Conservation (phyloP, 331 rosid genomes). For the Malus hybrid region DNA sequence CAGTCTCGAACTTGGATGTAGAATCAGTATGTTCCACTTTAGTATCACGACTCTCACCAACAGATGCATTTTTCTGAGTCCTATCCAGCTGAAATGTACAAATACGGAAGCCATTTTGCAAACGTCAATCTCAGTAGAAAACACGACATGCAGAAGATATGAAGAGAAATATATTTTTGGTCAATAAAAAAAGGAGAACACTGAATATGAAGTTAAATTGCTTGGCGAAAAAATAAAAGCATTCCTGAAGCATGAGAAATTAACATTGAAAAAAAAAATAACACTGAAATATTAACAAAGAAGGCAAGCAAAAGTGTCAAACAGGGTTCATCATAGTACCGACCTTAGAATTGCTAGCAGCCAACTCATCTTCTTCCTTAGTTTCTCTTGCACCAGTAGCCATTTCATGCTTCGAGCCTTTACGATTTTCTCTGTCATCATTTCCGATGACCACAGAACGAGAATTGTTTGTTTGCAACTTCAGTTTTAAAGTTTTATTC, state of each 20-base stretch:
- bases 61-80: conserved; percentile 20
- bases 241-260: neutral
- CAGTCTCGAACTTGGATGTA: conserved; percentile 33
- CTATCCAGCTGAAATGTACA: conserved; percentile 30
- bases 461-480: conserved; percentile 46
- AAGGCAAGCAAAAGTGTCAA: neutral
- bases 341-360: conserved; percentile 43
- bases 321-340: neutral
- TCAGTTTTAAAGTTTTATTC: conserved; percentile 52
- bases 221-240: neutral
- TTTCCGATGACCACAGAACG: conserved; percentile 16
- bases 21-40: conserved; percentile 19
- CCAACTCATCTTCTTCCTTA: conserved; percentile 25
- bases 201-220: neutral
- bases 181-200: neutral
- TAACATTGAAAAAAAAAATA: neutral
- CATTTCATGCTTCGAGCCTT: conserved; percentile 26
- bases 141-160: neutral
- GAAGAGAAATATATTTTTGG: neutral
- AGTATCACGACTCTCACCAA: conserved; percentile 9
- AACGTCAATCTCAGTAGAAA: neutral
- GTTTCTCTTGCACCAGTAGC: conserved; percentile 20
- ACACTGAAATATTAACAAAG: neutral
- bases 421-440: conserved; percentile 11
- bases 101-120: neutral